Evolutionary conservation across 1,139 yeast species (phyloP).

Genomic region (Saccharomyces hybrid): DNA sequence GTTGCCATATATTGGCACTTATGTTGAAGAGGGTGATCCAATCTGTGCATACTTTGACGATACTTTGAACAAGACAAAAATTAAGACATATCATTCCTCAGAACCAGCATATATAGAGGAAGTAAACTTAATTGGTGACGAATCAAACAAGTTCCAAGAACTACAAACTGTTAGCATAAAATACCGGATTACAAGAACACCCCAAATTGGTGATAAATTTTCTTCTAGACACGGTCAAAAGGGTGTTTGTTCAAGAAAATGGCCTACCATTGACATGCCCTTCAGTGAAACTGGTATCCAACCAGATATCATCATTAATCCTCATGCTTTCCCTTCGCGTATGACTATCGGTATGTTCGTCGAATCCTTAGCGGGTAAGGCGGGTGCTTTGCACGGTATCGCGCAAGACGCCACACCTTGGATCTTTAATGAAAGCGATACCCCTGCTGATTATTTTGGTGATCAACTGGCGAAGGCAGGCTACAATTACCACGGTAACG

Average conservation of each 20-base stretch:
- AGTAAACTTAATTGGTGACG: conserved; percentile 87
- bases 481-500: conserved; percentile 95
- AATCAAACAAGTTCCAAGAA: conserved; percentile 59
- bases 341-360: conserved; percentile 99
- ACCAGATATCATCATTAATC: conserved; percentile 95
- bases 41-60: conserved; percentile 90
- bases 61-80: conserved; percentile 81
- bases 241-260: conserved; percentile 97
- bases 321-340: conserved; percentile 99
- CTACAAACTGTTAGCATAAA: conserved; percentile 82
- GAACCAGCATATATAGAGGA: conserved; percentile 96
- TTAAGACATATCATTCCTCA: conserved; percentile 84
- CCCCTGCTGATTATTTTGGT: conserved; percentile 97
- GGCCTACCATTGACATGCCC: conserved; percentile 97
- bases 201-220: conserved; percentile 94
- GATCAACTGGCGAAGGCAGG: conserved; percentile 84
- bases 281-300: conserved; percentile 92
- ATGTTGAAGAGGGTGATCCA: conserved; percentile 93
- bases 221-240: conserved; percentile 98
- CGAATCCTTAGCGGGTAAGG: conserved; percentile 94
- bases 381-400: conserved; percentile 96
- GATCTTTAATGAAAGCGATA: conserved; percentile 83
- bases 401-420: conserved; percentile 98
- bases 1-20: conserved; percentile 79
- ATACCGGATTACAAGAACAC: conserved; percentile 84